Conservation (phyloP, 345 rosid species). For the Citrus sp. region DNA sequence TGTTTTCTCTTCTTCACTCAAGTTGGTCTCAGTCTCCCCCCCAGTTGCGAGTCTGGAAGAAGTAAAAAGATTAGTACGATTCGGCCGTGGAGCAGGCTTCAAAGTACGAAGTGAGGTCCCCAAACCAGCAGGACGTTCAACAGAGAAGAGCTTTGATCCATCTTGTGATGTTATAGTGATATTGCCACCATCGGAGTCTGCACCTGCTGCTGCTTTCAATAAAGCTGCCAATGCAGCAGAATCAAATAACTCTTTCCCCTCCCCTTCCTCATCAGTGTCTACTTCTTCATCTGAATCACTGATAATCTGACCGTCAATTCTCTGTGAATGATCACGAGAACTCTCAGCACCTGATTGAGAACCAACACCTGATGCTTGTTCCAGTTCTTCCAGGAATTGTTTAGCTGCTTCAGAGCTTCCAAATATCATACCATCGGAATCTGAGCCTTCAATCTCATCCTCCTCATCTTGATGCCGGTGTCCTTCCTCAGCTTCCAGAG, state of each 20-base stretch:
- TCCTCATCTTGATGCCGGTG: slow-evolving; percentile 25
- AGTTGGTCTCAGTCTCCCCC: slow-evolving; percentile 47
- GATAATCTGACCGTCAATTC: slow-evolving; percentile 74
- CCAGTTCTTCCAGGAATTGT: slow-evolving; percentile 78
- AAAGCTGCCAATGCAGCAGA: slow-evolving; percentile 91
- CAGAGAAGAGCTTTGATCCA: slow-evolving; percentile 88
- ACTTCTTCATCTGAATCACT: slow-evolving; percentile 89
- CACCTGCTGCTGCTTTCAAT: slow-evolving; percentile 83
- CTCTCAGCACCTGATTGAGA: slow-evolving; percentile 54
- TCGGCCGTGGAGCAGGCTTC: slow-evolving; percentile 61
- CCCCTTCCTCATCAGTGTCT: slow-evolving; percentile 80
- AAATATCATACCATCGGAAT: slow-evolving; percentile 61
- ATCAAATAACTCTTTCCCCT: slow-evolving; percentile 81
- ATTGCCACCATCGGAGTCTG: slow-evolving; percentile 54
- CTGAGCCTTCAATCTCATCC: slow-evolving; percentile 49
- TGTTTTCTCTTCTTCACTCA: slow-evolving; percentile 85
- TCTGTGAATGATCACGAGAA: slow-evolving; percentile 51
- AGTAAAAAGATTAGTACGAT: slow-evolving; percentile 52
- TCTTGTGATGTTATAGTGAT: slow-evolving; percentile 74
- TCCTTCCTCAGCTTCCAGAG: slow-evolving; percentile 37
- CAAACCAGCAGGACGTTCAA: slow-evolving; percentile 90
- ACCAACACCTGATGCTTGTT: slow-evolving; percentile 51
- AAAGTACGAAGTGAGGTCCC: slow-evolving; percentile 72
- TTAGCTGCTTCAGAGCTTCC: slow-evolving; percentile 80
- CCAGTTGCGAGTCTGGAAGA: slow-evolving; percentile 36